Conservation (phyloP, 768 basidiomycete genomes). For the Mrakia blollopis region DNA sequence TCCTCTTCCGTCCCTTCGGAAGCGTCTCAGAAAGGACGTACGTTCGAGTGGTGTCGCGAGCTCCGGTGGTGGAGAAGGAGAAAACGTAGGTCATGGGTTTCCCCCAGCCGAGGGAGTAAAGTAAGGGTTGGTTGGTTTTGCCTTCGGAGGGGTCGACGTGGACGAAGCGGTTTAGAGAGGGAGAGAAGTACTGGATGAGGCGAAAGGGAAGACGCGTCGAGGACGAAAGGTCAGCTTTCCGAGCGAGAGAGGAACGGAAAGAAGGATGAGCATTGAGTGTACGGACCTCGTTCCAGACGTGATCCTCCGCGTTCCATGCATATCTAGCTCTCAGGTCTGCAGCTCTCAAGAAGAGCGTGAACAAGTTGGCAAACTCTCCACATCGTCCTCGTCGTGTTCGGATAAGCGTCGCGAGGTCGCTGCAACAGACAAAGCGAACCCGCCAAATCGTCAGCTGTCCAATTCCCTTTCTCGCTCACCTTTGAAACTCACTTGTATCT, state of each 20-base stretch:
- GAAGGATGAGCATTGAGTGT: too few relatives aligned
- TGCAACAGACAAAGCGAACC: constrained; percentile 26
- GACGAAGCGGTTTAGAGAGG: constrained; percentile 44
- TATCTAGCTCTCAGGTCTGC: constrained; percentile 39
- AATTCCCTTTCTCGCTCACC: too few relatives aligned
- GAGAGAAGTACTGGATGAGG: constrained; percentile 36
- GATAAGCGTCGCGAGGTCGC: constrained; percentile 41
- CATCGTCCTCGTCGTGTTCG: constrained; percentile 44
- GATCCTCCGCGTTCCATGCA: constrained; percentile 46
- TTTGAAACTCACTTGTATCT: background rate
- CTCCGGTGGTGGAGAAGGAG: constrained; percentile 37
- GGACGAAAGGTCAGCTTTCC: background rate
- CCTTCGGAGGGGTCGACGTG: constrained; percentile 49
- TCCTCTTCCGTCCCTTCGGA: background rate
- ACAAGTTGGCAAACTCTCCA: constrained; percentile 47
- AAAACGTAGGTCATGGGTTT: constrained; percentile 47
- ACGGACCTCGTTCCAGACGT: constrained; percentile 46
- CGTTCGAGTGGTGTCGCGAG: constrained; percentile 36
- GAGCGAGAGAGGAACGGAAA: background rate
- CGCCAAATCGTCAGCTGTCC: background rate
- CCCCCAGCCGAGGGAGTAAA: constrained; percentile 48
- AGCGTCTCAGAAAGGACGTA: background rate
- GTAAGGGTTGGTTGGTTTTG: constrained; percentile 43
- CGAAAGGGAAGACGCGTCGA: background rate
- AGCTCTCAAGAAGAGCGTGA: constrained; percentile 45